phyloP scores from a whole-genome alignment of 768 basidiomycete species.

The Dioszegia aurantiaca region DNA sequence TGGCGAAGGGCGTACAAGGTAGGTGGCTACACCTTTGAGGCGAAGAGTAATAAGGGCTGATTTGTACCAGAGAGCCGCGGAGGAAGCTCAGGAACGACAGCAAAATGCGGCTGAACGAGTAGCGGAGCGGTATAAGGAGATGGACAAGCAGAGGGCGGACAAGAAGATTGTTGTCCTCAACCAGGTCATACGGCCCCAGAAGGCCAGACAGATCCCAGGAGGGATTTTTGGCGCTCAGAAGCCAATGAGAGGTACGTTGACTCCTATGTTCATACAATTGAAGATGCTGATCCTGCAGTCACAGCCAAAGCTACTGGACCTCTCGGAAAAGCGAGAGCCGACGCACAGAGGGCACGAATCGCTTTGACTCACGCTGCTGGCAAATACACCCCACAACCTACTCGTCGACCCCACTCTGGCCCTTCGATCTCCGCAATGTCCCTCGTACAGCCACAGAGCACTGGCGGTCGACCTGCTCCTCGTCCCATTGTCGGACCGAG shows the following conservation, averaged over 20 bases:
- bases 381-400: slow-evolving; percentile 28
- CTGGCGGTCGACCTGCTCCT: slow-evolving; percentile 2
- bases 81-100: slow-evolving; percentile 32
- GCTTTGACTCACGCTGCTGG: slow-evolving; percentile 43
- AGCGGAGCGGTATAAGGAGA: slow-evolving; percentile 34
- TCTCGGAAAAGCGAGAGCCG: slow-evolving; percentile 33
- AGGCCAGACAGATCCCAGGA: slow-evolving; percentile 4
- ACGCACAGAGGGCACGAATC: slow-evolving; percentile 36
- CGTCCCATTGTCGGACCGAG: background rate
- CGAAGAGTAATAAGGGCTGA: background rate
- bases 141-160: slow-evolving; percentile 33
- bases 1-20: slow-evolving; percentile 45
- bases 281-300: background rate
- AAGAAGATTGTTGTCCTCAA: slow-evolving; percentile 40
- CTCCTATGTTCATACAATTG: background rate
- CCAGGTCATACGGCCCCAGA: slow-evolving; percentile 21
- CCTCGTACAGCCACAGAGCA: background rate
- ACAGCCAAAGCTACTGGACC: slow-evolving; percentile 14
- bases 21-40: slow-evolving; percentile 3
- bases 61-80: slow-evolving; percentile 31
- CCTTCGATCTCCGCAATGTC: background rate
- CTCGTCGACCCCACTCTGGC: background rate
- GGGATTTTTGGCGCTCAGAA: slow-evolving; percentile 6
- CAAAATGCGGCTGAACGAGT: slow-evolving; percentile 23
- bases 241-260: slow-evolving; percentile 8